Evolutionary conservation across 1,284 basidiomycete species (phyloP).

Genomic region (Volvariella volvacea): DNA sequence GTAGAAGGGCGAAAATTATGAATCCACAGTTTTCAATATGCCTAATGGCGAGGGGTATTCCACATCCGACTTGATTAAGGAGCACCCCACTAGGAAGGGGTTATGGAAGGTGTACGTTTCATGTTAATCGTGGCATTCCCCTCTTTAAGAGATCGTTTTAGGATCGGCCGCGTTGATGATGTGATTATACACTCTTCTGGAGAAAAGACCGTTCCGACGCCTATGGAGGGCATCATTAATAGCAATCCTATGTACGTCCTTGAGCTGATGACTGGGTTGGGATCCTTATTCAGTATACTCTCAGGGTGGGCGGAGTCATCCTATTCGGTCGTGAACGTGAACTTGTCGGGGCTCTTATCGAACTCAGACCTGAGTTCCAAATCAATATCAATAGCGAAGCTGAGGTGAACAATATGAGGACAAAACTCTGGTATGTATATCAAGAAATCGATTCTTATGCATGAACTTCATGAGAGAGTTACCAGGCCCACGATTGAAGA

Average conservation of each 20-base stretch:
- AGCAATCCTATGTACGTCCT: conserved; percentile 17
- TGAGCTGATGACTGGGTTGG: too few relatives aligned
- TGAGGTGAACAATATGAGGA: not conserved
- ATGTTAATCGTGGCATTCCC: conserved; percentile 1
- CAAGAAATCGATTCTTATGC: not conserved
- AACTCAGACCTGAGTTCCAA: conserved; percentile 10
- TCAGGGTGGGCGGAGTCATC: conserved; percentile 22
- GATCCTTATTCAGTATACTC: too few relatives aligned
- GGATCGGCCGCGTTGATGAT: conserved; percentile 29
- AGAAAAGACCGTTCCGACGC: conserved; percentile 32
- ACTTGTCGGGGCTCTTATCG: conserved; percentile 34
- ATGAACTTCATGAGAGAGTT: not conserved
- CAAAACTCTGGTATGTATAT: not conserved
- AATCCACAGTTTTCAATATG: conserved; percentile 18
- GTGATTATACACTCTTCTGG: conserved; percentile 32
- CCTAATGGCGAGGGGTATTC: conserved; percentile 22
- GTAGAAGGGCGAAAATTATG: conserved; percentile 19
- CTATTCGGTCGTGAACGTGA: conserved; percentile 34
- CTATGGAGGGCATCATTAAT: conserved; percentile 27
- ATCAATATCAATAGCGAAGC: not conserved
- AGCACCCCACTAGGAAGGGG: conserved; percentile 23
- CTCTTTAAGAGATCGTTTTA: conserved; percentile 6
- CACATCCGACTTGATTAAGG: conserved; percentile 26
- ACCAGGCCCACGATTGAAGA: conserved; percentile 26
- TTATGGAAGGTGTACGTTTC: conserved; percentile 31